phyloP scores from a whole-genome alignment of 495 filamentous ascomycete species.

The Neurospora sp. region DNA sequence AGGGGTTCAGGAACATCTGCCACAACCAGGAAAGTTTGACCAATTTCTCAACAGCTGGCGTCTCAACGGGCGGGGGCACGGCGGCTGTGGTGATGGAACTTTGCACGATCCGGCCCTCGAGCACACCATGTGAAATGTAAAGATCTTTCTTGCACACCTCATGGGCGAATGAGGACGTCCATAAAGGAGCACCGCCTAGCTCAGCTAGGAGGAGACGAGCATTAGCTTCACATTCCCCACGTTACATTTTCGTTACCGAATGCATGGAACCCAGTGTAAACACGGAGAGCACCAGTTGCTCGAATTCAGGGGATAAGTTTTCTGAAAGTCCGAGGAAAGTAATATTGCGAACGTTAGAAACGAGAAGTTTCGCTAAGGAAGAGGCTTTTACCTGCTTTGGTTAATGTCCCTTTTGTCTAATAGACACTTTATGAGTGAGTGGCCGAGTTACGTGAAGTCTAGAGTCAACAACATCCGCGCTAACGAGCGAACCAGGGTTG shows the following conservation, averaged over 20 bases:
- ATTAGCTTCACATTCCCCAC: neutral
- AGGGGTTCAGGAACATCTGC: neutral
- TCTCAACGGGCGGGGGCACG: neutral
- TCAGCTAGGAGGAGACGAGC: neutral
- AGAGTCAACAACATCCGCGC: neutral
- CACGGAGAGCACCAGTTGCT: neutral
- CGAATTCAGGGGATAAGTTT: neutral
- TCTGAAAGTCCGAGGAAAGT: neutral
- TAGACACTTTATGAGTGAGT: neutral
- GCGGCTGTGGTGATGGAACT: neutral
- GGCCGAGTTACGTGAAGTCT: neutral
- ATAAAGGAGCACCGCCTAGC: neutral
- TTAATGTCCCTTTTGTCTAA: neutral
- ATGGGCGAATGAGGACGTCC: neutral
- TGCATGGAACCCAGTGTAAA: neutral
- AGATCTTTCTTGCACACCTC: neutral
- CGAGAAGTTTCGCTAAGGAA: neutral
- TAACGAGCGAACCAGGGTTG: neutral
- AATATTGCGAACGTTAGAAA: neutral
- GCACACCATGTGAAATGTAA: neutral
- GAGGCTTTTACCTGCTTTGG: neutral
- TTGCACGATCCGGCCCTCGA: neutral
- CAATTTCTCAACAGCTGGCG: neutral
- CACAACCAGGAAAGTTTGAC: neutral
- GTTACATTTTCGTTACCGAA: neutral